These are phyloP conservation scores for Limonomyces culmigenus DNA, from an alignment of 1,284 basidiomycete species.

Conservation along the genomic window DNA sequence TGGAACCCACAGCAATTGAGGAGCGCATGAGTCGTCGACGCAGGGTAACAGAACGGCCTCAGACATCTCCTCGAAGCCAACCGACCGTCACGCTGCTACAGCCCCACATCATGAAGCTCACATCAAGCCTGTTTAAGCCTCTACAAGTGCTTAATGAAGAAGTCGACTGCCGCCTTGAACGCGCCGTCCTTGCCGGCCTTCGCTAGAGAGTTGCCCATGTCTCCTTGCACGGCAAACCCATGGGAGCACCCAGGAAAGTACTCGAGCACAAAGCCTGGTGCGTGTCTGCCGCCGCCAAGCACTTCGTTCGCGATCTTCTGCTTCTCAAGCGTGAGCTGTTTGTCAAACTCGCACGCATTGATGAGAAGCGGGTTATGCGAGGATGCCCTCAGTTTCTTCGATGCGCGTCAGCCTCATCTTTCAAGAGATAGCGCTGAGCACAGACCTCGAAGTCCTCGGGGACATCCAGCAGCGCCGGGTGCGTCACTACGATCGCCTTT, in stretches of 20 bases:
- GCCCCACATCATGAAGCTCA: too few species aligned
- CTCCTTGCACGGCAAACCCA: background rate
- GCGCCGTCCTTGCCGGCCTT: conserved; percentile 4
- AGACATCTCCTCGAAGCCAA: background rate
- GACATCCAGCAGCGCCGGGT: too few species aligned
- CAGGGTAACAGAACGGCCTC: conserved; percentile 6
- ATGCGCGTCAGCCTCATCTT: too few species aligned
- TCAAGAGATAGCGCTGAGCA: too few species aligned
- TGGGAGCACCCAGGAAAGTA: conserved; percentile 7
- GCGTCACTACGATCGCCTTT: too few species aligned
- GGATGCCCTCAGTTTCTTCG: conserved; percentile 26
- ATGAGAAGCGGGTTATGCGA: conserved; percentile 42
- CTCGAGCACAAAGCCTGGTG: conserved; percentile 36
- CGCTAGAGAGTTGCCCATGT: conserved; percentile 1
- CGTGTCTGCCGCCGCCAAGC: conserved; percentile 29
- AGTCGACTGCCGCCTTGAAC: conserved; percentile 2
- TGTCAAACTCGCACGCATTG: conserved; percentile 41
- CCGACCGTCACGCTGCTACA: background rate
- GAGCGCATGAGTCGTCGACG: too few species aligned
- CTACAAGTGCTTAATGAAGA: conserved; percentile 2
- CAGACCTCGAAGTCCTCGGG: too few species aligned
- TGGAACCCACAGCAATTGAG: too few species aligned
- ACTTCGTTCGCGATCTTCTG: conserved; percentile 33
- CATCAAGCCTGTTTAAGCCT: too few species aligned
- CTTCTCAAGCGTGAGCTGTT: conserved; percentile 27